Percentiles rank a stretch among this genome's conserved stretches.
These are phyloP conservation scores for Kuraishia cidri DNA, from an alignment of 805 yeast species.

Conservation along the genomic window DNA sequence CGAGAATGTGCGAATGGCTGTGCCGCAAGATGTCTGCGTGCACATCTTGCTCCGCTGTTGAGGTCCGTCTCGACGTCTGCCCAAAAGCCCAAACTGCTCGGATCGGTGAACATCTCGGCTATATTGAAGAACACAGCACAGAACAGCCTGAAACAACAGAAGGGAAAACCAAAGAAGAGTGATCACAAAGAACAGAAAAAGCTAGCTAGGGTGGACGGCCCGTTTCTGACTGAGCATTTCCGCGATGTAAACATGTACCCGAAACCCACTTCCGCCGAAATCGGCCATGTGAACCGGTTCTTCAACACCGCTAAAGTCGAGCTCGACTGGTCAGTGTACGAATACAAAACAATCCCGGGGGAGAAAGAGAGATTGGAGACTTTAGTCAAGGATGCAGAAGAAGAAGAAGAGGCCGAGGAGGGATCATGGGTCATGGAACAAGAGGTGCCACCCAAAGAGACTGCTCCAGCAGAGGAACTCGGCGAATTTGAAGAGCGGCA, in stretches of 20 bases:
- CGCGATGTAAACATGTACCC: constrained; percentile 1
- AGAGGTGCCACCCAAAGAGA: constrained; percentile 7
- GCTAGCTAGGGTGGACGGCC: too few species aligned
- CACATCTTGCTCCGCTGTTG: too few species aligned
- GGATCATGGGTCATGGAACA: too few species aligned
- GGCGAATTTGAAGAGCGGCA: not conserved
- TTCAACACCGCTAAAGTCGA: constrained; percentile 36
- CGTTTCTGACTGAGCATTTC: constrained; percentile 1
- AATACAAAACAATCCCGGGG: constrained; percentile 51
- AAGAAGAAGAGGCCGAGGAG: constrained; percentile 3
- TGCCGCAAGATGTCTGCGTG: too few species aligned
- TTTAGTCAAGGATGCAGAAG: constrained; percentile 6
- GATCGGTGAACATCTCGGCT: too few species aligned
- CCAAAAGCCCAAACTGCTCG: too few species aligned
- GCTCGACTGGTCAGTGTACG: constrained; percentile 53
- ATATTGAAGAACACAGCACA: too few species aligned
- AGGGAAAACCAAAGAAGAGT: too few species aligned
- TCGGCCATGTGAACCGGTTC: constrained; percentile 23
- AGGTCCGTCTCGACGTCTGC: too few species aligned
- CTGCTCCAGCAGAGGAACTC: constrained; percentile 2
- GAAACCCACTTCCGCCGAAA: constrained; percentile 10
- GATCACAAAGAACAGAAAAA: too few species aligned
- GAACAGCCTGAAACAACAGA: too few species aligned
- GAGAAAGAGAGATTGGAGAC: constrained; percentile 23
- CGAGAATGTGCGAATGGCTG: too few species aligned